Evolutionary conservation across 2,329 filamentous ascomycete genomes (phyloP).

Genomic region (Claviceps humidiphila): DNA sequence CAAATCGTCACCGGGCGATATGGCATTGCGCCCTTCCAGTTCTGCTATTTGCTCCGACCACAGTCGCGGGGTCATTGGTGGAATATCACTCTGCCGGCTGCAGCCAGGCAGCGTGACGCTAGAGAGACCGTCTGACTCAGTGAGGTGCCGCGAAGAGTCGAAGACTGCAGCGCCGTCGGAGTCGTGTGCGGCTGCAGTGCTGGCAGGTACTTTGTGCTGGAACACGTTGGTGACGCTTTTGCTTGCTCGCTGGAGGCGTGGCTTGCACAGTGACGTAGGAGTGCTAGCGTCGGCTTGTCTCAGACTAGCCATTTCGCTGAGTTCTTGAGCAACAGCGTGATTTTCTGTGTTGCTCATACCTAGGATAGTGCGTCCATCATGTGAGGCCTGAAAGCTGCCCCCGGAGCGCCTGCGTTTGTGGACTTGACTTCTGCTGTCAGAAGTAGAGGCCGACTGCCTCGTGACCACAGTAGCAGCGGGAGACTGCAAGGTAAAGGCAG

Average conservation of each 20-base stretch:
- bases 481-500: not conserved
- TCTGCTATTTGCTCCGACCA: constrained; percentile 6
- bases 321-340: constrained; percentile 31
- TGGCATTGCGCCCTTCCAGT: constrained; percentile 5
- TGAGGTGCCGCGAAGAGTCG: constrained; percentile 19
- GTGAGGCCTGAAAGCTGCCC: constrained; percentile 30
- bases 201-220: constrained; percentile 8
- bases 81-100: not conserved
- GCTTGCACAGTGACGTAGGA: constrained; percentile 20
- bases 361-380: constrained; percentile 21
- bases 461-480: not conserved
- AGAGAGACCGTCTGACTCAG: not conserved
- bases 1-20: constrained; percentile 16
- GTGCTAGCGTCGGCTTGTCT: constrained; percentile 13
- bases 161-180: constrained; percentile 12
- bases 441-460: not conserved
- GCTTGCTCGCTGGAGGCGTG: constrained; percentile 28
- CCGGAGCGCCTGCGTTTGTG: constrained; percentile 35
- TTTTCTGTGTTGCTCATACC: constrained; percentile 30
- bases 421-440: constrained; percentile 16
- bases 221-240: constrained; percentile 24
- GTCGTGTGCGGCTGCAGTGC: constrained; percentile 7
- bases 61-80: not conserved
- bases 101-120: not conserved
- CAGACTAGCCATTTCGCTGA: constrained; percentile 25